Conservation (phyloP, 305 asterid species). For the Salvia sclarea region DNA sequence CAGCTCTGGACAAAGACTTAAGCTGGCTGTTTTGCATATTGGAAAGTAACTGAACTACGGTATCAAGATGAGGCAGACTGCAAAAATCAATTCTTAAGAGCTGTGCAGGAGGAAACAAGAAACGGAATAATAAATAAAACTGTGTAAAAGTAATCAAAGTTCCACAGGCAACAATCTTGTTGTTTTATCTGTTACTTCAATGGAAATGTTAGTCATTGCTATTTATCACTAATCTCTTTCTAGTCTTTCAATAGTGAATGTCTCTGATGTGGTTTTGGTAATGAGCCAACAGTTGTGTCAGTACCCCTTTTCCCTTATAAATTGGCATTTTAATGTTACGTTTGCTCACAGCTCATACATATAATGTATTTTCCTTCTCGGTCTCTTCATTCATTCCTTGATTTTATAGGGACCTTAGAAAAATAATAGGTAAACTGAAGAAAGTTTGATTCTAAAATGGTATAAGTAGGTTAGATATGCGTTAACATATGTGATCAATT, state of each 20-base stretch:
- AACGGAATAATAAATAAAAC: neutral
- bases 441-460: neutral
- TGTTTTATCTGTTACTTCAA: neutral
- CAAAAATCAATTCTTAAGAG: constrained; percentile 33
- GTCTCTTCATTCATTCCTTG: neutral
- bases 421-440: neutral
- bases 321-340: neutral
- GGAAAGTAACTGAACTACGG: constrained; percentile 74
- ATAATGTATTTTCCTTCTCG: neutral
- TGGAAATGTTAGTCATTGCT: neutral
- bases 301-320: neutral
- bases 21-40: constrained; percentile 54
- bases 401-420: neutral
- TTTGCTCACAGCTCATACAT: constrained; percentile 8
- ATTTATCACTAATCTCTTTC: neutral
- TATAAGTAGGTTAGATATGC: neutral
- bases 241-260: neutral
- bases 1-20: constrained; percentile 43
- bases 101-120: neutral
- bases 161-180: neutral
- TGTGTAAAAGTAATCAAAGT: neutral
- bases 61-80: constrained; percentile 83
- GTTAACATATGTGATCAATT: neutral
- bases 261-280: neutral
- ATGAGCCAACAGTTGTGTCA: neutral